Percentiles rank a stretch among this genome's conserved stretches.
These are phyloP conservation scores for Zalaria sp. DNA, from an alignment of 2,329 filamentous ascomycete genomes.

Conservation along the genomic window DNA sequence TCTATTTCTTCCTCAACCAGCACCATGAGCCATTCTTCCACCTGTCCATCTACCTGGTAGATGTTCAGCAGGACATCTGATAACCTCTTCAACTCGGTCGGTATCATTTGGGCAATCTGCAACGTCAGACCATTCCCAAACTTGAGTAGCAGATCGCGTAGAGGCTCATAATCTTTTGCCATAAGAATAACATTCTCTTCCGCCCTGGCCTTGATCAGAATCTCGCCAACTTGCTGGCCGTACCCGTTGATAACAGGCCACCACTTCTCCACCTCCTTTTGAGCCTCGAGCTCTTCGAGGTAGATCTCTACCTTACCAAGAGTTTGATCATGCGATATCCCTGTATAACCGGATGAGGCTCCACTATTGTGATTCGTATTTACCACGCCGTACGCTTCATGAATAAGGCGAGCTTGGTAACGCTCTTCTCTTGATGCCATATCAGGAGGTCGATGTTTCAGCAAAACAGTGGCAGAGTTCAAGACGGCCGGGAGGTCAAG, in stretches of 20 bases:
- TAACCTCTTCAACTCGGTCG: conserved; percentile 62
- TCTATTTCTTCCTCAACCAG: conserved; percentile 96
- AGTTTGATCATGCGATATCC: conserved; percentile 32
- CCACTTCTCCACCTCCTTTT: conserved; percentile 73
- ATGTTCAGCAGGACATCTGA: conserved; percentile 85
- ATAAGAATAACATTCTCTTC: conserved; percentile 86
- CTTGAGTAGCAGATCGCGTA: conserved; percentile 71
- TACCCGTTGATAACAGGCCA: conserved; percentile 66
- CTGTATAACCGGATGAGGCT: conserved; percentile 24
- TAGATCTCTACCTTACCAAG: conserved; percentile 70
- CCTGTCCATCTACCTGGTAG: conserved; percentile 78
- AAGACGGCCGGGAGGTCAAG: conserved; percentile 55
- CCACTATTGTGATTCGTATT: conserved; percentile 19
- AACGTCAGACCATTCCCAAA: conserved; percentile 74
- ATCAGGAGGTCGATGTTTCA: conserved; percentile 46
- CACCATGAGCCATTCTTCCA: conserved; percentile 80
- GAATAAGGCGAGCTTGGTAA: conserved; percentile 23
- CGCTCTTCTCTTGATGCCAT: conserved; percentile 12
- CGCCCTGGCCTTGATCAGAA: conserved; percentile 69
- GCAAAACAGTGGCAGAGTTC: conserved; percentile 53
- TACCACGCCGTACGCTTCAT: conserved; percentile 22
- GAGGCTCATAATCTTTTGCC: conserved; percentile 66
- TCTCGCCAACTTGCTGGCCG: conserved; percentile 64
- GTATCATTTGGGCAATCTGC: conserved; percentile 67
- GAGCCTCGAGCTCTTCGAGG: conserved; percentile 62